Evolutionary conservation across 2,329 filamentous ascomycete species (phyloP).

Genomic region (Verticillium isaacii): DNA sequence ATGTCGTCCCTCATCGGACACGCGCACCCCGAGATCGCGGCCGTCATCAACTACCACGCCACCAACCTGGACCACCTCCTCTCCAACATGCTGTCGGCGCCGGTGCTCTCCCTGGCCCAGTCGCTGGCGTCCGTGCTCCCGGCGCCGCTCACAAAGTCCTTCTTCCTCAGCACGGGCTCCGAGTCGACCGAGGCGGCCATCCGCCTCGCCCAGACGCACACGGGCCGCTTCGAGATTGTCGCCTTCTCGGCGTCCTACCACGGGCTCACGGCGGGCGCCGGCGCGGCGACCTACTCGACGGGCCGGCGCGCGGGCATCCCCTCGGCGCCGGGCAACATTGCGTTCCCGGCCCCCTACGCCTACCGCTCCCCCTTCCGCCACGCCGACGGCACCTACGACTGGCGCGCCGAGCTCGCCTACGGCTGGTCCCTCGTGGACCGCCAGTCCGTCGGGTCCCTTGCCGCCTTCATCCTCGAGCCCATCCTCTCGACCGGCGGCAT

Average conservation of each 20-base stretch:
- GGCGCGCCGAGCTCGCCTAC: conserved; percentile 59
- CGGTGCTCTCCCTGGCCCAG: conserved; percentile 48
- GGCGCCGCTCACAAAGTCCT: conserved; percentile 41
- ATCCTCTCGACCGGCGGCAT: conserved; percentile 55
- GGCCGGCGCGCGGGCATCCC: conserved; percentile 42
- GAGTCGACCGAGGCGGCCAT: conserved; percentile 57
- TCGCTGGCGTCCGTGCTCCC: conserved; percentile 42
- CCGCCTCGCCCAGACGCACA: conserved; percentile 58
- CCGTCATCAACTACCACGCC: conserved; percentile 40
- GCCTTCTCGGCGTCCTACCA: conserved; percentile 55
- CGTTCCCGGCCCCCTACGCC: conserved; percentile 54
- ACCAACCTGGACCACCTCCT: conserved; percentile 51
- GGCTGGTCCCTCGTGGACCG: conserved; percentile 57
- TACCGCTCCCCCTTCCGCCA: conserved; percentile 59
- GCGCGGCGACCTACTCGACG: conserved; percentile 47
- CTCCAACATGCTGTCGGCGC: conserved; percentile 50
- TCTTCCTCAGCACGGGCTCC: conserved; percentile 52
- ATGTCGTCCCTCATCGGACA: conserved; percentile 56
- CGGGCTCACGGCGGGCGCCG: conserved; percentile 51
- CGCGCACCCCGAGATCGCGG: conserved; percentile 51
- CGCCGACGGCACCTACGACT: conserved; percentile 57
- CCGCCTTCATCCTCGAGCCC: conserved; percentile 58
- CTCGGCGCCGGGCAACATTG: conserved; percentile 49
- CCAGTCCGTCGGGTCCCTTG: conserved; percentile 54
- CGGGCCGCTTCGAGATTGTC: conserved; percentile 60